Percentiles rank a stretch among this genome's conserved stretches.
Evolutionary conservation across 2,329 filamentous ascomycete species (phyloP).

Genomic region (Pestalotiopsis sp.): DNA sequence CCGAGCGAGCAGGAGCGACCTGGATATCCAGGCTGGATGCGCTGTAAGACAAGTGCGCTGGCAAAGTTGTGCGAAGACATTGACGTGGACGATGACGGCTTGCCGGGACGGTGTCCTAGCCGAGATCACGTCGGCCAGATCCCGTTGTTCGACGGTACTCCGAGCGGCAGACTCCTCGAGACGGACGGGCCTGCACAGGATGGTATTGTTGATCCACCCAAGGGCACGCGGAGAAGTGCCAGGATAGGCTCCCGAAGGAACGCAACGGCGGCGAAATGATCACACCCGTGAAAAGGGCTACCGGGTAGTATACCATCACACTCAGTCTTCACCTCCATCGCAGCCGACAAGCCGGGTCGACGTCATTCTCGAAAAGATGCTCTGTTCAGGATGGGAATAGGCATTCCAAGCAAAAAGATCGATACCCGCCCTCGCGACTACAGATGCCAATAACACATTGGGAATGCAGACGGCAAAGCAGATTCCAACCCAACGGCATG

Average conservation of each 20-base stretch:
- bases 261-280: background rate
- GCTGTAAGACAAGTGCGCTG: background rate
- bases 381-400: no score
- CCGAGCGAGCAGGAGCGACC: background rate
- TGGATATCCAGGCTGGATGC: background rate
- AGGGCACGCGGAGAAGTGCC: background rate
- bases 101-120: background rate
- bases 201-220: background rate
- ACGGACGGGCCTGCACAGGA: background rate
- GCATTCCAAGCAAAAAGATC: no score
- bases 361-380: no score
- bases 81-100: background rate
- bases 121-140: background rate
- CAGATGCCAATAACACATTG: no score
- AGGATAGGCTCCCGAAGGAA: background rate
- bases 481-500: no score
- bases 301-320: background rate
- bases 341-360: no score
- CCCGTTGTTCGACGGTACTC: background rate
- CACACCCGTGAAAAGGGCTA: background rate
- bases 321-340: no score
- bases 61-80: background rate
- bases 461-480: no score
- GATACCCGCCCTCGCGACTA: no score
- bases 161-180: background rate